phyloP scores from a whole-genome alignment of 306 rosid genomes.

The Parietaria judaica region DNA sequence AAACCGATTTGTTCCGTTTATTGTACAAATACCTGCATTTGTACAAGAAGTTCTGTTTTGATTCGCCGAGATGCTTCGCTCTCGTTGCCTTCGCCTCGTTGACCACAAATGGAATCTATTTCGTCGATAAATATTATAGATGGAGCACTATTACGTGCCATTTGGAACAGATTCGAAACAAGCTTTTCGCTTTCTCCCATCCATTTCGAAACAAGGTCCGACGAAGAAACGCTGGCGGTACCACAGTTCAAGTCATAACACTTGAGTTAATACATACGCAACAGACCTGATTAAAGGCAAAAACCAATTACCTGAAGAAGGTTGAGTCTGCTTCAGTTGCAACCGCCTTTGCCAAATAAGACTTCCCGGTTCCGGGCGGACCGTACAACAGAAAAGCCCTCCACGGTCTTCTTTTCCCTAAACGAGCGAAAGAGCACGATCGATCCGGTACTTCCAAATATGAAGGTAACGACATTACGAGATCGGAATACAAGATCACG shows the following conservation, averaged over 20 bases:
- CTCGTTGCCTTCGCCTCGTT: constrained; percentile 97
- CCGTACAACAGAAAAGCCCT: constrained; percentile 91
- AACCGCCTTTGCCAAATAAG: constrained; percentile 98
- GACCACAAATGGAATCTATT: constrained; percentile 94
- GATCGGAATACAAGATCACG: neutral
- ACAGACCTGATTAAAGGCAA: neutral
- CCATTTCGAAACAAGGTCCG: constrained; percentile 98
- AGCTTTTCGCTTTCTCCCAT: constrained; percentile 99
- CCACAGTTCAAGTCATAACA: constrained; percentile 1
- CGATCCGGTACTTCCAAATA: neutral
- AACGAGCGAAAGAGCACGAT: constrained; percentile 1
- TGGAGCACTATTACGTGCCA: constrained; percentile 98
- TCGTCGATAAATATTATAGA: constrained; percentile 93
- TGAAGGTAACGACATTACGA: neutral
- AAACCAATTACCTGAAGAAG: constrained; percentile 63
- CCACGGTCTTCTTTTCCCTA: constrained; percentile 99
- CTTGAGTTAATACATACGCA: neutral
- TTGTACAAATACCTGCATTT: constrained; percentile 71
- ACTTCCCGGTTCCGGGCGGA: constrained; percentile 99
- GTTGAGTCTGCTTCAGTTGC: constrained; percentile 99
- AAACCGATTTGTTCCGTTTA: neutral
- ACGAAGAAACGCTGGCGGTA: constrained; percentile 69
- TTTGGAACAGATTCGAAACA: constrained; percentile 92
- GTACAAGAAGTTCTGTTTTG: constrained; percentile 97
- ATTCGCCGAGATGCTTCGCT: constrained; percentile 99